phyloP scores from a whole-genome alignment of 2,329 filamentous ascomycete species.

The Nigrospora oryzae region DNA sequence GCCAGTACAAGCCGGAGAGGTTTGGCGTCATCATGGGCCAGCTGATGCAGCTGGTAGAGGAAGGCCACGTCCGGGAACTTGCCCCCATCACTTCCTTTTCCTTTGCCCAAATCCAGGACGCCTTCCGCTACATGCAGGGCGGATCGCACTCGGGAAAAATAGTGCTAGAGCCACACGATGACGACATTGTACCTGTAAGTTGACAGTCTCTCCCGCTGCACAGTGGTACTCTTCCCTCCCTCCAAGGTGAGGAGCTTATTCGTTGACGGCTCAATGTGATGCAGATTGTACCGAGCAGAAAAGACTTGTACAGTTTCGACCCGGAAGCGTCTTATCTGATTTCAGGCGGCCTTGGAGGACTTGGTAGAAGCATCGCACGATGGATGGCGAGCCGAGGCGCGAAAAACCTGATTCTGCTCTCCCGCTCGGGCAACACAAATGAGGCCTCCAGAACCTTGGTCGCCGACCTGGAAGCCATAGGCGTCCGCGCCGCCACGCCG shows the following conservation, averaged over 20 bases:
- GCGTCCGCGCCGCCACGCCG: slow-evolving; percentile 13
- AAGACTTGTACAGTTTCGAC: slow-evolving; percentile 2
- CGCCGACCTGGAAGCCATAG: slow-evolving; percentile 21
- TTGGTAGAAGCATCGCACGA: slow-evolving; percentile 37
- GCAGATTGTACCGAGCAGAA: slow-evolving; percentile 4
- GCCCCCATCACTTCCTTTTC: slow-evolving; percentile 22
- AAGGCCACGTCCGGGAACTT: slow-evolving; percentile 18
- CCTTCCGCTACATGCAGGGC: background rate
- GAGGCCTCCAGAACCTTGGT: slow-evolving; percentile 29
- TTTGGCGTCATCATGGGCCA: slow-evolving; percentile 13
- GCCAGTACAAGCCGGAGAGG: slow-evolving; percentile 16
- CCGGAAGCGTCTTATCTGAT: slow-evolving; percentile 37
- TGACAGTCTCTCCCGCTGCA: no score
- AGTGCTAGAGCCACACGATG: slow-evolving; percentile 28
- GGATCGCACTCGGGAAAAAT: slow-evolving; percentile 31
- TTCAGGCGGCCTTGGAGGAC: slow-evolving; percentile 42
- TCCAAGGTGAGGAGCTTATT: no score
- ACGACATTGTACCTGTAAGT: slow-evolving; percentile 5
- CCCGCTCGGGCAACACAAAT: slow-evolving; percentile 21
- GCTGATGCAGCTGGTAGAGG: slow-evolving; percentile 17
- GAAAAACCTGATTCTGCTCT: slow-evolving; percentile 37
- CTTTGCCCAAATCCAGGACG: slow-evolving; percentile 3
- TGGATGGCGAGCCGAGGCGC: slow-evolving; percentile 42
- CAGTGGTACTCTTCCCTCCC: no score
- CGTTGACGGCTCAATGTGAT: background rate